Evolutionary conservation across 2,329 filamentous ascomycete genomes (phyloP).

Genomic region (Beauveria brongniartii): DNA sequence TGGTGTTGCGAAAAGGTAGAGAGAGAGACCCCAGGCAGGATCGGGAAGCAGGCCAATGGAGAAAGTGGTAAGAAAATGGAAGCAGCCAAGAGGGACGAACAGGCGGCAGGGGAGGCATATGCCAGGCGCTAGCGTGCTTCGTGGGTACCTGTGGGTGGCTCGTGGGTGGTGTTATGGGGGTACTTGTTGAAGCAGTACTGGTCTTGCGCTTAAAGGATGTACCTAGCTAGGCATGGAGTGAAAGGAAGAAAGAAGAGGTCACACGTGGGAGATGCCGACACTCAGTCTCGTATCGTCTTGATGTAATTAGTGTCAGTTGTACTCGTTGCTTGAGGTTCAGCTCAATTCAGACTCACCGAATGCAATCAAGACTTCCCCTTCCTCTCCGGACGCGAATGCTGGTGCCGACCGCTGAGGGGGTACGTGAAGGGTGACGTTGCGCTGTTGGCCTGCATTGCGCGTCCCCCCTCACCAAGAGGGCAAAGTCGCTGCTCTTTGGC

Average conservation of each 20-base stretch:
- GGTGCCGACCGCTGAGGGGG: background rate
- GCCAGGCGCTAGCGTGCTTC: background rate
- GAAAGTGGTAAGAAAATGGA: background rate
- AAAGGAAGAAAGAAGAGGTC: too few species aligned
- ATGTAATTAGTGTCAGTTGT: too few species aligned
- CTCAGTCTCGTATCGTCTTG: too few species aligned
- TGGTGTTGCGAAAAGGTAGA: background rate
- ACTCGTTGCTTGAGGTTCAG: too few species aligned
- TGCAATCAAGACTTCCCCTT: background rate
- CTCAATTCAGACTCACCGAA: background rate
- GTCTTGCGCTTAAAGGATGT: too few species aligned
- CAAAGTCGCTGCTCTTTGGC: slow-evolving; percentile 1
- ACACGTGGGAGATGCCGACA: too few species aligned
- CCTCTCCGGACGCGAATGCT: background rate
- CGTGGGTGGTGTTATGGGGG: background rate
- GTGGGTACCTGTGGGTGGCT: background rate
- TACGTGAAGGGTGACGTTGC: slow-evolving; percentile 11
- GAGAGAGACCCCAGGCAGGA: background rate
- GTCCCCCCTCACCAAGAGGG: slow-evolving; percentile 5
- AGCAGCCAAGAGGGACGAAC: slow-evolving; percentile 3
- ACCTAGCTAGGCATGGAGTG: too few species aligned
- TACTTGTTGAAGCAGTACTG: too few species aligned
- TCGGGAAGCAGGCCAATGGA: background rate
- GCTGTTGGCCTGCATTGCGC: slow-evolving; percentile 9
- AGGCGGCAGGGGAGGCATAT: background rate